A percentile compares a stretch with the other conserved stretches of the same genome.
phyloP scores from a whole-genome alignment of 163 green algal species.

The Chlamydomonas reinhardtii region DNA sequence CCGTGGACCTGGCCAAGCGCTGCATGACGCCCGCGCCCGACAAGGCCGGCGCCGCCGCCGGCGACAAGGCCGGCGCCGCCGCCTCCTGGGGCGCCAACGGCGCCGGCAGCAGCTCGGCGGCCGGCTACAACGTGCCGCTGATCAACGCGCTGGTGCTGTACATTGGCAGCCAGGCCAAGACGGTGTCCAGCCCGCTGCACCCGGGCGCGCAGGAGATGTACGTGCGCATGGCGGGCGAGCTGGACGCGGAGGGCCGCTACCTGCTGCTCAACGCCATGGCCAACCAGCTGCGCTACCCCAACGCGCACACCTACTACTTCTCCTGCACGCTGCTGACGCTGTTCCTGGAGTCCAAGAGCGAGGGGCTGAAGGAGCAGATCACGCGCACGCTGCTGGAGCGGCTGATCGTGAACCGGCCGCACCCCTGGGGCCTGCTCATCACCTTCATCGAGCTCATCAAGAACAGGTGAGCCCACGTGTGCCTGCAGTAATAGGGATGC shows the following conservation, averaged over 20 bases:
- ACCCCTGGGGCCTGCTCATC: conserved; percentile 97
- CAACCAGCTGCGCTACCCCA: conserved; percentile 99
- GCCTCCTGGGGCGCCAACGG: not conserved
- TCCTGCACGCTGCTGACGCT: conserved; percentile 94
- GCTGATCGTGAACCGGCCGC: conserved; percentile 96
- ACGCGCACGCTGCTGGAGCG: conserved; percentile 98
- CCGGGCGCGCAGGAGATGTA: conserved; percentile 79
- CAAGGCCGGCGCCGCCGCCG: not conserved
- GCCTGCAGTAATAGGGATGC: too few species aligned
- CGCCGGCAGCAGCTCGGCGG: not conserved
- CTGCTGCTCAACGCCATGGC: conserved; percentile 96
- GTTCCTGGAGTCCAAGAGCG: conserved; percentile 84
- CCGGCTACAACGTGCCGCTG: conserved; percentile 86
- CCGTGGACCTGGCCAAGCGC: conserved; percentile 62
- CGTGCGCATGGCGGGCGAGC: conserved; percentile 66
- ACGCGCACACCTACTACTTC: conserved; percentile 98
- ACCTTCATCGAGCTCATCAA: conserved; percentile 99
- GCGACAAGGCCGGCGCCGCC: conserved; percentile 17
- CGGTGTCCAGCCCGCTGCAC: conserved; percentile 42
- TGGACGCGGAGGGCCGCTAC: conserved; percentile 84
- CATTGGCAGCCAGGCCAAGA: conserved; percentile 77
- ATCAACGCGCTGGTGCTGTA: conserved; percentile 96
- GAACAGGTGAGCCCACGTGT: conserved; percentile 74
- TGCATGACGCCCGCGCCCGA: conserved; percentile 53
- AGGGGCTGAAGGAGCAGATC: conserved; percentile 90